Percentiles rank a stretch among this genome's conserved stretches.
Conservation (phyloP, 1,139 yeast genomes). For the Candida pseudoviswanathii region DNA sequence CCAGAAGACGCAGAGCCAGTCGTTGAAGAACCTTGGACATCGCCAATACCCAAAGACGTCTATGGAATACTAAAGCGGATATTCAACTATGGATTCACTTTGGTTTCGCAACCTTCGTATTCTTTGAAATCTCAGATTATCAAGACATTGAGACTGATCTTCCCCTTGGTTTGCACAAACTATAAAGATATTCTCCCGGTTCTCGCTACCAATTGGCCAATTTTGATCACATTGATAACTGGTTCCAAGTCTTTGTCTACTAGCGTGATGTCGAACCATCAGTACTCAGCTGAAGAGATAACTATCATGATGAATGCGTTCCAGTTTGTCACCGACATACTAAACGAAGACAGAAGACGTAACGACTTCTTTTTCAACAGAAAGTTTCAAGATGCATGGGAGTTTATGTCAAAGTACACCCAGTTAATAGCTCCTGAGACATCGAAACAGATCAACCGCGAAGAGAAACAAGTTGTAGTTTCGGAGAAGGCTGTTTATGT, state of each 20-base stretch:
- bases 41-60: slow-evolving; percentile 60
- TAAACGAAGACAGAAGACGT: slow-evolving; percentile 30
- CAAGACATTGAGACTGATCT: slow-evolving; percentile 46
- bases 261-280: slow-evolving; percentile 5
- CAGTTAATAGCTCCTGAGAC: slow-evolving; percentile 12
- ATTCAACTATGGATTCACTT: slow-evolving; percentile 66
- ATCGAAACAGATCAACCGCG: not conserved
- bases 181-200: slow-evolving; percentile 63
- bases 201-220: slow-evolving; percentile 72
- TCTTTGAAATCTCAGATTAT: slow-evolving; percentile 59
- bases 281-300: slow-evolving; percentile 13
- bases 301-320: slow-evolving; percentile 21
- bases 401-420: slow-evolving; percentile 24
- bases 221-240: slow-evolving; percentile 21
- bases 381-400: slow-evolving; percentile 42
- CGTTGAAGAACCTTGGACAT: slow-evolving; percentile 51
- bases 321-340: slow-evolving; percentile 28
- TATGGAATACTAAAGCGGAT: slow-evolving; percentile 64
- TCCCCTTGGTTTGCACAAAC: slow-evolving; percentile 68
- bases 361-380: slow-evolving; percentile 35
- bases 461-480: slow-evolving; percentile 5
- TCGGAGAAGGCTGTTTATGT: slow-evolving; percentile 10
- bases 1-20: slow-evolving; percentile 25
- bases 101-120: slow-evolving; percentile 69
- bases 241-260: slow-evolving; percentile 22